Percentiles rank a stretch among this genome's conserved stretches.
Conservation (phyloP, 345 rosid genomes). For the Moricandia arvensis region DNA sequence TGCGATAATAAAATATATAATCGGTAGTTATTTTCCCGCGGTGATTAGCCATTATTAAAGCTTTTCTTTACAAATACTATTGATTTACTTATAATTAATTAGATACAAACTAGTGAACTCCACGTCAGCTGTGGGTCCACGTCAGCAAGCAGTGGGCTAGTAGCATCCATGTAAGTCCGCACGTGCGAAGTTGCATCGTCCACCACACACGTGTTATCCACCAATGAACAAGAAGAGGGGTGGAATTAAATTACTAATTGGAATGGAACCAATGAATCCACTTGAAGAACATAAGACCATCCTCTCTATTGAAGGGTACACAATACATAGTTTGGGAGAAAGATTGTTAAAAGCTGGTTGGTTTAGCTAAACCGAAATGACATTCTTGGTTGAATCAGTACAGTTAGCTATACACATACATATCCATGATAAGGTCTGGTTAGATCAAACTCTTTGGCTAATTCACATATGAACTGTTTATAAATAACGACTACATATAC, state of each 20-base stretch:
- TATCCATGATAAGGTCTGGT: not conserved
- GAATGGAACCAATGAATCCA: not conserved
- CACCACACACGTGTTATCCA: constrained; percentile 2
- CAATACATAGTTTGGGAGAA: no score
- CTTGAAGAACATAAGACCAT: not conserved
- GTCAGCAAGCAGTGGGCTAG: not conserved
- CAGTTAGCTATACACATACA: not conserved
- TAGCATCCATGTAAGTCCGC: not conserved
- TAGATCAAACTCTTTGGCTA: not conserved
- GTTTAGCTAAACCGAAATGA: not conserved
- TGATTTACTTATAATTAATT: no score
- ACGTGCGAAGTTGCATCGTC: constrained; percentile 15
- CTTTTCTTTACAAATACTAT: no score
- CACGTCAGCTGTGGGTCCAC: not conserved
- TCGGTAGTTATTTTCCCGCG: no score
- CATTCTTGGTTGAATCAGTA: not conserved
- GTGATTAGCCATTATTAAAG: not conserved
- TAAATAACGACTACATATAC: not conserved
- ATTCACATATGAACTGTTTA: not conserved
- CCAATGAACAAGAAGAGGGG: not conserved
- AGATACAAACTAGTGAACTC: not conserved
- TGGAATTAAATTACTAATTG: not conserved
- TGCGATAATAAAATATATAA: no score
- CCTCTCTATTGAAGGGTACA: no score
- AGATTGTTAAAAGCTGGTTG: not conserved